Conservation (phyloP, 495 filamentous ascomycete genomes). For the Cudoniella acicularis region DNA sequence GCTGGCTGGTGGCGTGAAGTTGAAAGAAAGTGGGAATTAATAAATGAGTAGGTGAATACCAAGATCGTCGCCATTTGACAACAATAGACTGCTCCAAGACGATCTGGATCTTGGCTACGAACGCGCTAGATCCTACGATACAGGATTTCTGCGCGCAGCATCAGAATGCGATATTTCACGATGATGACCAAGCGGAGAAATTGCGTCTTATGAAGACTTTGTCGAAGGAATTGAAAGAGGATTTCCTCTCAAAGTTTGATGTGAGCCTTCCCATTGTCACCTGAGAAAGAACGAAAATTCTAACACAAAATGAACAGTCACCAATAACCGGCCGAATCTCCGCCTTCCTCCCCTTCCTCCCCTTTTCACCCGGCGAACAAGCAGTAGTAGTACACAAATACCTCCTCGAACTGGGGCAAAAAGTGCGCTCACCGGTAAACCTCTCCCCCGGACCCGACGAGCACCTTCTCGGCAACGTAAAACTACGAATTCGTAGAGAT, state of each 20-base stretch:
- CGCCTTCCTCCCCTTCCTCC: slow-evolving; percentile 43
- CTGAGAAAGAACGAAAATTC: background rate
- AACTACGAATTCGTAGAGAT: slow-evolving; percentile 31
- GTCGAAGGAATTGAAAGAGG: slow-evolving; percentile 27
- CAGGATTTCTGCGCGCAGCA: slow-evolving; percentile 29
- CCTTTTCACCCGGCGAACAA: slow-evolving; percentile 39
- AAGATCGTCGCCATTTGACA: slow-evolving; percentile 39
- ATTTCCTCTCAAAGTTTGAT: slow-evolving; percentile 29
- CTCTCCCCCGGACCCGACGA: slow-evolving; percentile 21
- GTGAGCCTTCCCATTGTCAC: slow-evolving; percentile 9
- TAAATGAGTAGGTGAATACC: slow-evolving; percentile 31
- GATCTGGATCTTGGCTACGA: slow-evolving; percentile 55
- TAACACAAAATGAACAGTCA: slow-evolving; percentile 17
- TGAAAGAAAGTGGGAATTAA: background rate
- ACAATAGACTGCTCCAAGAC: slow-evolving; percentile 48
- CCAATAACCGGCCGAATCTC: slow-evolving; percentile 39
- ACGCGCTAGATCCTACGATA: slow-evolving; percentile 40
- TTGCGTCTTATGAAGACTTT: slow-evolving; percentile 28
- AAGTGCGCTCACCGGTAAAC: slow-evolving; percentile 31
- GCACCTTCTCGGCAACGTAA: slow-evolving; percentile 35
- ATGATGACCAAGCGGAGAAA: slow-evolving; percentile 21
- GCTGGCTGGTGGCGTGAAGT: no score
- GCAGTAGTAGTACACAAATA: slow-evolving; percentile 42
- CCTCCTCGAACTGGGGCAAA: slow-evolving; percentile 34
- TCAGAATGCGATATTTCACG: slow-evolving; percentile 23